Conservation (phyloP, 2,329 filamentous ascomycete genomes). For the Hirsutella minnesotensis region DNA sequence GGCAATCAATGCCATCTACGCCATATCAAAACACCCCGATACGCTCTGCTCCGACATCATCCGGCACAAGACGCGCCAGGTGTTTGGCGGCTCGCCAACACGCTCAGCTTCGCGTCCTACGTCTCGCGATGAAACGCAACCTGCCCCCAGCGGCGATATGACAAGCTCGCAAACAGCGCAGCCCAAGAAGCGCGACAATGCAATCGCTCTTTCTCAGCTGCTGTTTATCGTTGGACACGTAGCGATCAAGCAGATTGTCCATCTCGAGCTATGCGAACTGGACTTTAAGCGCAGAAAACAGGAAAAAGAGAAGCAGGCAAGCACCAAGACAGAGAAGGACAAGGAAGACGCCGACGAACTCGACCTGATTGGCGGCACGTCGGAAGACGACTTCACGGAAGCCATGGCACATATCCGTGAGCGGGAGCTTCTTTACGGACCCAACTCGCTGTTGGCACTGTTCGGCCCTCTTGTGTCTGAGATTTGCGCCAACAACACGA, state of each 20-base stretch:
- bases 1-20: conserved; percentile 89
- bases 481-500: conserved; percentile 88
- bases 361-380: conserved; percentile 92
- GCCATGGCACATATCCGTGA: conserved; percentile 76
- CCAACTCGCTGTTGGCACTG: conserved; percentile 71
- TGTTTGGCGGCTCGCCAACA: conserved; percentile 42
- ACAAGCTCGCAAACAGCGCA: conserved; percentile 11
- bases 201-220: conserved; percentile 74
- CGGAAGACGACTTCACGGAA: conserved; percentile 84
- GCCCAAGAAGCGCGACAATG: conserved; percentile 50
- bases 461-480: conserved; percentile 89
- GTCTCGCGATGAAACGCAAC: conserved; percentile 27
- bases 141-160: conserved; percentile 19
- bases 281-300: conserved; percentile 97
- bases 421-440: conserved; percentile 70
- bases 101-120: conserved; percentile 28
- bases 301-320: conserved; percentile 62
- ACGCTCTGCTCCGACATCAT: conserved; percentile 86
- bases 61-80: conserved; percentile 70
- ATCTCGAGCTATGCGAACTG: conserved; percentile 90
- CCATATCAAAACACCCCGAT: conserved; percentile 87
- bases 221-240: conserved; percentile 93
- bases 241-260: conserved; percentile 97
- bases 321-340: conserved; percentile 36
- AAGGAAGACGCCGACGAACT: conserved; percentile 68